These are phyloP conservation scores for Kernera saxatilis DNA, from an alignment of 345 rosid species.

Conservation along the genomic window DNA sequence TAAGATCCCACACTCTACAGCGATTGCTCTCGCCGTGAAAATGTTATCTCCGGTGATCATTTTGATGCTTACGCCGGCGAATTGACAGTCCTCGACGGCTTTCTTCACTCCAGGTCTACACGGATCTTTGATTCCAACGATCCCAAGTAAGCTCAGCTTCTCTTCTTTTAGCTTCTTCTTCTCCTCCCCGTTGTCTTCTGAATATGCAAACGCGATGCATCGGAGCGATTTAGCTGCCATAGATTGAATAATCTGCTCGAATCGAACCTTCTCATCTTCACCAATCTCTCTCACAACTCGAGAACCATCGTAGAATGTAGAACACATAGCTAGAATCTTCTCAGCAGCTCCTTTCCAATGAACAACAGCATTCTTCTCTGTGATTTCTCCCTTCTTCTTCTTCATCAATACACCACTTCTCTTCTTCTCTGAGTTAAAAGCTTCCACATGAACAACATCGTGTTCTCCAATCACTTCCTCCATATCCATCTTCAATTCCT, in stretches of 20 bases:
- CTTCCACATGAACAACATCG: slow-evolving; percentile 49
- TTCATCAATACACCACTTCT: slow-evolving; percentile 50
- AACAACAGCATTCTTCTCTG: slow-evolving; percentile 25
- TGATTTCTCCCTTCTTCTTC: slow-evolving; percentile 33
- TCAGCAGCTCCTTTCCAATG: slow-evolving; percentile 90
- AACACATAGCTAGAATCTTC: slow-evolving; percentile 65
- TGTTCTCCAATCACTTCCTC: slow-evolving; percentile 31
- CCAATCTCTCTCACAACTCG: slow-evolving; percentile 37
- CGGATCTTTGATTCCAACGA: slow-evolving; percentile 74
- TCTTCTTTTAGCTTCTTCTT: slow-evolving; percentile 38
- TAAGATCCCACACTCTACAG: slow-evolving; percentile 68
- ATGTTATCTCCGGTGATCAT: slow-evolving; percentile 83
- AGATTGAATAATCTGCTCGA: slow-evolving; percentile 47
- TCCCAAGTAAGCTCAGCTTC: slow-evolving; percentile 44
- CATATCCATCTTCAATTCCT: slow-evolving; percentile 37
- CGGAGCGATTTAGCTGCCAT: slow-evolving; percentile 70
- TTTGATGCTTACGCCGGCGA: slow-evolving; percentile 65
- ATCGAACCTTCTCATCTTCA: slow-evolving; percentile 21
- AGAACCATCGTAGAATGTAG: slow-evolving; percentile 45
- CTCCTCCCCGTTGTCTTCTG: slow-evolving; percentile 22
- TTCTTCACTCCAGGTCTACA: slow-evolving; percentile 55
- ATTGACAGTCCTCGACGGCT: slow-evolving; percentile 59
- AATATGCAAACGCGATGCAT: slow-evolving; percentile 72
- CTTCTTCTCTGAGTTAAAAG: slow-evolving; percentile 66
- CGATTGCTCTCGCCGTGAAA: slow-evolving; percentile 77